Conservation (phyloP, 805 yeast genomes). For the Kazachstania viticola region DNA sequence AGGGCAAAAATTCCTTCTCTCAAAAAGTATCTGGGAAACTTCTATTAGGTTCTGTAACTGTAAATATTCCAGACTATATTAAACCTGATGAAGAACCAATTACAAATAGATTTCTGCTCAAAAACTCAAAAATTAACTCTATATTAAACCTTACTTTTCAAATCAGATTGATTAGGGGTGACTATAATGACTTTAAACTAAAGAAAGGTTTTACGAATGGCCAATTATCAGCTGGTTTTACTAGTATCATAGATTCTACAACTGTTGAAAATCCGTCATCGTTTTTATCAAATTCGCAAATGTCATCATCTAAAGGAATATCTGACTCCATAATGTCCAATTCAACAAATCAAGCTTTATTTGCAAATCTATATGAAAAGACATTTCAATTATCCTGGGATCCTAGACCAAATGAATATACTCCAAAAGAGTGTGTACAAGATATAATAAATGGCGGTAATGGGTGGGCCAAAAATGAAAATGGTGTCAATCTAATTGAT, state of each 20-base stretch:
- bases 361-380: conserved; percentile 38
- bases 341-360: conserved; percentile 31
- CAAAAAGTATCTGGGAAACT: conserved; percentile 29
- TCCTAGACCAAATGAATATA: conserved; percentile 39
- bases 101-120: conserved; percentile 55
- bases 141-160: conserved; percentile 53
- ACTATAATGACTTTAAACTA: conserved; percentile 21
- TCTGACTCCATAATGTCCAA: conserved; percentile 13
- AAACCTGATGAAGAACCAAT: conserved; percentile 35
- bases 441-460: conserved; percentile 66
- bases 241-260: conserved; percentile 1
- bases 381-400: conserved; percentile 57
- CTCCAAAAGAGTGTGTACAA: conserved; percentile 61
- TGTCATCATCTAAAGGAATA: conserved; percentile 9
- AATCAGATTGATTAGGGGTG: conserved; percentile 33
- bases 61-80: conserved; percentile 66
- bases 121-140: conserved; percentile 73
- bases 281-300: neutral
- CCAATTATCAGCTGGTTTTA: conserved; percentile 18
- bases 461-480: conserved; percentile 44
- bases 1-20: conserved; percentile 9
- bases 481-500: conserved; percentile 25
- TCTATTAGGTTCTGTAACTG: conserved; percentile 50
- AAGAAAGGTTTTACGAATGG: conserved; percentile 11
- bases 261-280: neutral